Evolutionary conservation across 2,329 filamentous ascomycete genomes (phyloP).

Genomic region (Fulvia fulva): DNA sequence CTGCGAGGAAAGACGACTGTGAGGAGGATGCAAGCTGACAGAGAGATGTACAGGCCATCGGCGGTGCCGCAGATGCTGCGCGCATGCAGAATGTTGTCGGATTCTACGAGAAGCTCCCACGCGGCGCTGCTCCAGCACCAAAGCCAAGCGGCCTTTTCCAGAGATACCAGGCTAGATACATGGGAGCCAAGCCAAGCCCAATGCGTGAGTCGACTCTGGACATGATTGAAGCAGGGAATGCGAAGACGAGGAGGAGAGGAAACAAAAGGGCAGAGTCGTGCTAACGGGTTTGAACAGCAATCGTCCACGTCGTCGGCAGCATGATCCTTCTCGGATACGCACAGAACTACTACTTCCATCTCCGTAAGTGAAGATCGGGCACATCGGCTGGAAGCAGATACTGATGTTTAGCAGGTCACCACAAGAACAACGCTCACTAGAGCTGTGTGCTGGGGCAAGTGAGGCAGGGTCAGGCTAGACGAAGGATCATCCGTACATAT

Average conservation of each 20-base stretch:
- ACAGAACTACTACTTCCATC: constrained; percentile 99
- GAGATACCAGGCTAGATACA: constrained; percentile 82
- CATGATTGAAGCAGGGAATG: not conserved
- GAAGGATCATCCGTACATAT: constrained; percentile 21
- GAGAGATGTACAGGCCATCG: constrained; percentile 68
- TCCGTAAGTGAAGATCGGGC: constrained; percentile 64
- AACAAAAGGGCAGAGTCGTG: not conserved
- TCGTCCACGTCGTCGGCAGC: constrained; percentile 78
- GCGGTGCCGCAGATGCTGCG: constrained; percentile 88
- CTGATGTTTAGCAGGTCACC: constrained; percentile 67
- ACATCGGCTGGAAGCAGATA: not conserved
- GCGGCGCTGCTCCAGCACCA: constrained; percentile 78
- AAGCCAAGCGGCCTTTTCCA: constrained; percentile 79
- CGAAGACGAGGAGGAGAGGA: not conserved
- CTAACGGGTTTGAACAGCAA: constrained; percentile 56
- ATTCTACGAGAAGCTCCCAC: constrained; percentile 98
- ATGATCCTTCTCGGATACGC: constrained; percentile 83
- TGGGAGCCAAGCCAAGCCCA: constrained; percentile 86
- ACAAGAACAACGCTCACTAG: constrained; percentile 99
- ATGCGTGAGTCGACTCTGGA: constrained; percentile 65
- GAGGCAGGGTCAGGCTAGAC: constrained; percentile 7
- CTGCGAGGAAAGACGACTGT: too few species aligned
- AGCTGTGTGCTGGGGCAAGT: not conserved
- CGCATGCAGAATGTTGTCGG: constrained; percentile 97
- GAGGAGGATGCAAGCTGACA: constrained; percentile 18